Evolutionary conservation across 2,329 filamentous ascomycete species (phyloP).

Genomic region (Penicillium psychrosexuale): DNA sequence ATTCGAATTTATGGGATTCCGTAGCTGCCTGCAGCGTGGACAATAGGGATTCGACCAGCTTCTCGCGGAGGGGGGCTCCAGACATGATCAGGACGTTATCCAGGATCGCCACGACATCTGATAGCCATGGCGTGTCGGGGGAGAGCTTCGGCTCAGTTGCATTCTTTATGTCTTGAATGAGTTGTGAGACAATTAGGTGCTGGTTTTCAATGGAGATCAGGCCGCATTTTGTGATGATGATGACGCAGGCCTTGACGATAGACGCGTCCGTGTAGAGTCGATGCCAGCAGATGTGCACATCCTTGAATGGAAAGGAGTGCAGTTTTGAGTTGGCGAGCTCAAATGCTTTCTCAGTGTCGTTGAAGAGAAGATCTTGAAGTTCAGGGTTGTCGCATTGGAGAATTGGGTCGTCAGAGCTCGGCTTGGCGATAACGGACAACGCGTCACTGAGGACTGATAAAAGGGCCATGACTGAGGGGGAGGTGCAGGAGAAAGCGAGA

Average conservation of each 20-base stretch:
- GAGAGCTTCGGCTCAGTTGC: constrained; percentile 17
- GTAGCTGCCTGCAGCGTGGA: constrained; percentile 28
- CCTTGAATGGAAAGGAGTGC: constrained; percentile 55
- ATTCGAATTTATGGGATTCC: background rate
- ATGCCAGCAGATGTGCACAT: constrained; percentile 56
- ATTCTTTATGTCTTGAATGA: constrained; percentile 17
- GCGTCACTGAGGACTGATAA: constrained; percentile 21
- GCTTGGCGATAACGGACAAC: constrained; percentile 29
- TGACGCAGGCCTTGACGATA: constrained; percentile 45
- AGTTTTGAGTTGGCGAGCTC: constrained; percentile 52
- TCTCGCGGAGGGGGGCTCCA: constrained; percentile 59
- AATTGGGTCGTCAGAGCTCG: constrained; percentile 35
- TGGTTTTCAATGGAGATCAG: constrained; percentile 7
- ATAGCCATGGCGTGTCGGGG: constrained; percentile 46
- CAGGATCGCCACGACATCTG: constrained; percentile 61
- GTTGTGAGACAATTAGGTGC: constrained; percentile 4
- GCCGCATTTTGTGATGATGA: constrained; percentile 27
- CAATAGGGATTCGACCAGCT: constrained; percentile 40
- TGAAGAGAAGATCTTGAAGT: constrained; percentile 23
- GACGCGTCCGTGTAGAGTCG: constrained; percentile 58
- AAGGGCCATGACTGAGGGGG: constrained; percentile 21
- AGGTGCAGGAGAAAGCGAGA: background rate
- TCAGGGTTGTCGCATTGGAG: constrained; percentile 31
- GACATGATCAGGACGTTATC: constrained; percentile 76
- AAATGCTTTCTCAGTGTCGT: constrained; percentile 43